These are phyloP conservation scores for Alternaria metachromatica DNA, from an alignment of 2,329 filamentous ascomycete genomes.

Conservation along the genomic window DNA sequence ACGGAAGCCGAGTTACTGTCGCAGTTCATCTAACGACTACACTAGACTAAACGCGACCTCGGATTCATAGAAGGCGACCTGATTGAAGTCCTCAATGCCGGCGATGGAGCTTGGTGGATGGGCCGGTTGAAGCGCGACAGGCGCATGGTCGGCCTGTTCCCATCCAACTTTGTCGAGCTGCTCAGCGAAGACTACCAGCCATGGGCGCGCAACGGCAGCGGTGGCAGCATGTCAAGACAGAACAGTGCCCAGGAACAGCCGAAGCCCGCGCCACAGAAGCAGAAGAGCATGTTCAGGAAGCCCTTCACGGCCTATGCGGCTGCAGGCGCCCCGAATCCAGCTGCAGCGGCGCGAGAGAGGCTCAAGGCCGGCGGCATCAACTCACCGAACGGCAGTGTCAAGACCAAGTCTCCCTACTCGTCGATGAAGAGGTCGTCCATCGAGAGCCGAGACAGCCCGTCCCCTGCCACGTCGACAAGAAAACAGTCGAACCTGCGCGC, in stretches of 20 bases:
- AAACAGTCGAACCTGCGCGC: conserved; percentile 43
- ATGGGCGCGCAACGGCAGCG: conserved; percentile 63
- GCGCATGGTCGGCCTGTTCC: conserved; percentile 89
- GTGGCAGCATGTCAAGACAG: conserved; percentile 58
- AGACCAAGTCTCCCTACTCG: conserved; percentile 56
- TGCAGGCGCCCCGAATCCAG: conserved; percentile 51
- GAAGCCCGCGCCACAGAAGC: conserved; percentile 54
- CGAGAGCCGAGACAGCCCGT: conserved; percentile 43
- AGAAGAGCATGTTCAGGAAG: conserved; percentile 66
- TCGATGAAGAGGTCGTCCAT: conserved; percentile 58
- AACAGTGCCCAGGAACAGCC: conserved; percentile 53
- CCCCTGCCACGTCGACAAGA: conserved; percentile 33
- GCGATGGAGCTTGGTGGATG: conserved; percentile 98
- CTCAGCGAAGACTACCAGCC: conserved; percentile 86
- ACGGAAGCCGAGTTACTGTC: conserved; percentile 6
- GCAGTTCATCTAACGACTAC: conserved; percentile 27
- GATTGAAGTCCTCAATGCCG: conserved; percentile 97
- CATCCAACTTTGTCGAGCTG: conserved; percentile 95
- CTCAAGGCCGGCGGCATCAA: conserved; percentile 40
- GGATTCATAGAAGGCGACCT: conserved; percentile 97
- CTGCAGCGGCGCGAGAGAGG: conserved; percentile 46
- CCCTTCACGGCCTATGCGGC: conserved; percentile 69
- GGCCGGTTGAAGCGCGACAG: conserved; percentile 88
- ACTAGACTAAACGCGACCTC: conserved; percentile 82
- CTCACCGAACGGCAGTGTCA: conserved; percentile 43